Evolutionary conservation across 140 eudicot species (phyloP).

Genomic region (Cichorium intybus): DNA sequence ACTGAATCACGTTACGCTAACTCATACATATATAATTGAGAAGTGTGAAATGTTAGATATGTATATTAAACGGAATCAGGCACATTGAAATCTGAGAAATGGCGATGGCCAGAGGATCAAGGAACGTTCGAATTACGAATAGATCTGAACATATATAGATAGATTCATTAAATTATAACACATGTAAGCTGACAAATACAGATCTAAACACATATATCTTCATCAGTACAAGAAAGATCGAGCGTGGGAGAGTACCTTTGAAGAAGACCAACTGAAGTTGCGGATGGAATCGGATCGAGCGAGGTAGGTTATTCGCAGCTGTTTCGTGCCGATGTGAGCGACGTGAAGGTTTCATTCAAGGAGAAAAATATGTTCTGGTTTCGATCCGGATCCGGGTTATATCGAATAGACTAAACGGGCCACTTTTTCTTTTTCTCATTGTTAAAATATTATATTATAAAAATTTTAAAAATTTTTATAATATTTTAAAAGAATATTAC

Average conservation of each 20-base stretch:
- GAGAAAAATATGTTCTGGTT: conserved; percentile 1
- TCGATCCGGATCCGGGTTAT: conserved; percentile 22
- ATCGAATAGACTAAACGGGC: background rate
- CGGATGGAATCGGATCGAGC: conserved; percentile 9
- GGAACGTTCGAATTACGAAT: conserved; percentile 1
- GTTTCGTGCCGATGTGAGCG: conserved; percentile 17
- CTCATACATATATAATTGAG: background rate
- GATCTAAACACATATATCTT: conserved; percentile 7
- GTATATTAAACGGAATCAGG: background rate
- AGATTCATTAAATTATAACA: background rate
- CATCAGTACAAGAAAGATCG: background rate
- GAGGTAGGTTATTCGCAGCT: conserved; percentile 4
- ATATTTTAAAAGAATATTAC: no score
- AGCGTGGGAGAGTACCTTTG: conserved; percentile 18
- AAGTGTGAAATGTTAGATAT: background rate
- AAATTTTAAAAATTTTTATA: no score
- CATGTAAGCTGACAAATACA: background rate
- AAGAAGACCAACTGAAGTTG: conserved; percentile 14
- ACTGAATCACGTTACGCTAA: background rate
- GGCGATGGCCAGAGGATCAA: conserved; percentile 3
- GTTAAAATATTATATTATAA: background rate
- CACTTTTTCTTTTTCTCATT: background rate
- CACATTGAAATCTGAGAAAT: background rate
- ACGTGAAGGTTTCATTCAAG: conserved; percentile 23
- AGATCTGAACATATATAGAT: conserved; percentile 17